Conservation (phyloP, 768 basidiomycete genomes). For the Dentipellis fragilis region DNA sequence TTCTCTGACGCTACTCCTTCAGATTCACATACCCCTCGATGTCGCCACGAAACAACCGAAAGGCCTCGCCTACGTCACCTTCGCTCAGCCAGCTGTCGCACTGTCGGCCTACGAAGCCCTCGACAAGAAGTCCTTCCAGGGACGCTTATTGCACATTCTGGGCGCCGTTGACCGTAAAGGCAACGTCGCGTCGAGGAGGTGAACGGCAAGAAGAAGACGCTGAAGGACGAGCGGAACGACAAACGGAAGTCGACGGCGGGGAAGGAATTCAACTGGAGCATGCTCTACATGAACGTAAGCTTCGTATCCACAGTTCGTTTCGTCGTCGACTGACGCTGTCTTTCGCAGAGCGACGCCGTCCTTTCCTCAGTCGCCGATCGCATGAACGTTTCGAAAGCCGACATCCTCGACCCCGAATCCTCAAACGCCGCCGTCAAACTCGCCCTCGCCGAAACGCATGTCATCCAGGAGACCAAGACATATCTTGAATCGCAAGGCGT, state of each 20-base stretch:
- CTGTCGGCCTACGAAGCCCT: constrained; percentile 66
- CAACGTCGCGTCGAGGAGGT: constrained; percentile 34
- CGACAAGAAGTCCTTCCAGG: constrained; percentile 83
- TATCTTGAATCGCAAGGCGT: constrained; percentile 79
- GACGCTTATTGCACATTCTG: constrained; percentile 83
- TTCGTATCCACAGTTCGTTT: constrained; percentile 11
- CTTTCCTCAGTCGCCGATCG: constrained; percentile 83
- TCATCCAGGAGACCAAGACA: constrained; percentile 89
- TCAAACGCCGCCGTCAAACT: constrained; percentile 86
- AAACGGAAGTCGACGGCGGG: constrained; percentile 61
- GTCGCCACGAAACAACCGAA: constrained; percentile 35
- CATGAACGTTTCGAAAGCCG: constrained; percentile 78
- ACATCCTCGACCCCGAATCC: constrained; percentile 79
- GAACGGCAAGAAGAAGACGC: constrained; percentile 33
- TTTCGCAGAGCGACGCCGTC: constrained; percentile 79
- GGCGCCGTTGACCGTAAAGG: constrained; percentile 66
- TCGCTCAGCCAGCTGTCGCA: constrained; percentile 33
- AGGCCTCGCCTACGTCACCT: constrained; percentile 57
- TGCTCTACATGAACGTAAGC: constrained; percentile 92
- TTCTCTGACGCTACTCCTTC: constrained; percentile 2
- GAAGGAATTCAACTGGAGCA: constrained; percentile 85
- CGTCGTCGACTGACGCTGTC: constrained; percentile 10
- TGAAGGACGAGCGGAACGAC: constrained; percentile 49
- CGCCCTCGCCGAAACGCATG: constrained; percentile 91
- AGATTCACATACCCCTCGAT: constrained; percentile 54